phyloP scores from a whole-genome alignment of 2,329 filamentous ascomycete species.

The Lasiodiplodia gonubiensis region DNA sequence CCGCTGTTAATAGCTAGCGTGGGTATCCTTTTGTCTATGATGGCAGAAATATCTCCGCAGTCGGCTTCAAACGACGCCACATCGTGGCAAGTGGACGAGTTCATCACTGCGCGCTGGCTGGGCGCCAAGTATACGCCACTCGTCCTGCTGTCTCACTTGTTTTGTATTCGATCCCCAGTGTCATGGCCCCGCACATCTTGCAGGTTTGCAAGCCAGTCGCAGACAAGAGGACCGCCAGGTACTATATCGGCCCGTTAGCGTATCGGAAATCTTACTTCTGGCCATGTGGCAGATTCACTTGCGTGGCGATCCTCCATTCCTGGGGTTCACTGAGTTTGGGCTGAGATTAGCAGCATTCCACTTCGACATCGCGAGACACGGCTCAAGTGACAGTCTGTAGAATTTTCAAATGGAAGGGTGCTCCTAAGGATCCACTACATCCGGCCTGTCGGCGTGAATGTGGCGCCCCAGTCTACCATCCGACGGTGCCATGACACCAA shows the following conservation, averaged over 20 bases:
- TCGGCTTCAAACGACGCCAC: background rate
- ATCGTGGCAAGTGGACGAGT: background rate
- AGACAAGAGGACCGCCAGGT: background rate
- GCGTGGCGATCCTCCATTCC: constrained; percentile 11
- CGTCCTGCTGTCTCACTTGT: background rate
- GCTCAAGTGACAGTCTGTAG: background rate
- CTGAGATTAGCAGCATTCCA: constrained; percentile 13
- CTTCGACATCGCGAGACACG: constrained; percentile 5
- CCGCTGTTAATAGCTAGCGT: background rate
- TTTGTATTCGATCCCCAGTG: no score
- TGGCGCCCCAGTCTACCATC: background rate
- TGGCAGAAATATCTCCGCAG: background rate
- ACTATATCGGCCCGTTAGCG: background rate
- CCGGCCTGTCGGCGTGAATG: background rate
- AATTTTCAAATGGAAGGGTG: background rate
- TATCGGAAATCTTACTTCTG: background rate
- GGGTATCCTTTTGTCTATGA: background rate
- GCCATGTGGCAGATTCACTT: constrained; percentile 11
- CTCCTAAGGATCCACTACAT: background rate
- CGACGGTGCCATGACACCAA: background rate
- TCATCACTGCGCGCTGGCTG: background rate
- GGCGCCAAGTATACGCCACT: background rate
- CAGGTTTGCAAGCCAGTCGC: background rate
- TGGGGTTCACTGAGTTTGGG: background rate
- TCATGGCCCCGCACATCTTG: background rate